A percentile compares a stretch with the other conserved stretches of the same genome.
phyloP scores from a whole-genome alignment of 768 basidiomycete genomes.

The Boletus rubroflammeus region DNA sequence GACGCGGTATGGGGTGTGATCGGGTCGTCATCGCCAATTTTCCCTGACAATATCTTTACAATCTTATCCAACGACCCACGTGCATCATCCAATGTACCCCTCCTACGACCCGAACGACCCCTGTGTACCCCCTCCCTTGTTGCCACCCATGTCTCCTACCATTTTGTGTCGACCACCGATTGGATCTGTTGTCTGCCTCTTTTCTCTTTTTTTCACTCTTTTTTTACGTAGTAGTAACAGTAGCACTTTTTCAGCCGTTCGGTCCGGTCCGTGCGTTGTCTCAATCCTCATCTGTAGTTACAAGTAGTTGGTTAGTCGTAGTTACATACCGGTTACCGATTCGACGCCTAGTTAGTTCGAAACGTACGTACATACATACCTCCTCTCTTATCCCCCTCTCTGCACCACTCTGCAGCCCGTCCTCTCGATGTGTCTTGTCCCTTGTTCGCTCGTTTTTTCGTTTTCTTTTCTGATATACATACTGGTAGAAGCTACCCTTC shows the following conservation, averaged over 20 bases:
- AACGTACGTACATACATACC: constrained; percentile 12
- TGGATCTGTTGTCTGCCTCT: constrained; percentile 17
- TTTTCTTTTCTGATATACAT: not conserved
- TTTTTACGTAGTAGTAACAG: constrained; percentile 21
- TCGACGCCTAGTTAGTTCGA: constrained; percentile 30
- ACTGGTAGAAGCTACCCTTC: not conserved
- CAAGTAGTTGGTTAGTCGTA: constrained; percentile 23
- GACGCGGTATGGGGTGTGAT: constrained; percentile 81
- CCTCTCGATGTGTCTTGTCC: constrained; percentile 5
- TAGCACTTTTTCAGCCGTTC: constrained; percentile 20
- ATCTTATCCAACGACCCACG: constrained; percentile 13
- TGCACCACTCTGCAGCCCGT: not conserved
- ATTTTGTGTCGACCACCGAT: constrained; percentile 33
- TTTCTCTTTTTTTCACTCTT: not conserved
- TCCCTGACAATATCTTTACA: constrained; percentile 7
- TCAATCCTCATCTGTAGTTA: constrained; percentile 30
- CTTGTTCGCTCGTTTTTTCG: not conserved
- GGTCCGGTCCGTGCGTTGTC: constrained; percentile 22
- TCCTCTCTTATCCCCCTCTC: not conserved
- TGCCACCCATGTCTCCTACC: constrained; percentile 17
- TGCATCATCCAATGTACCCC: constrained; percentile 9
- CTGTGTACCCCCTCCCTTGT: constrained; percentile 12
- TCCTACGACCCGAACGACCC: constrained; percentile 9
- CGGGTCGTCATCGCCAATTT: not conserved
- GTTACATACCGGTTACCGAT: constrained; percentile 35